Percentiles rank a stretch among this genome's conserved stretches.
Conservation (phyloP, 2,329 filamentous ascomycete genomes). For the Pezicula carpinea region DNA sequence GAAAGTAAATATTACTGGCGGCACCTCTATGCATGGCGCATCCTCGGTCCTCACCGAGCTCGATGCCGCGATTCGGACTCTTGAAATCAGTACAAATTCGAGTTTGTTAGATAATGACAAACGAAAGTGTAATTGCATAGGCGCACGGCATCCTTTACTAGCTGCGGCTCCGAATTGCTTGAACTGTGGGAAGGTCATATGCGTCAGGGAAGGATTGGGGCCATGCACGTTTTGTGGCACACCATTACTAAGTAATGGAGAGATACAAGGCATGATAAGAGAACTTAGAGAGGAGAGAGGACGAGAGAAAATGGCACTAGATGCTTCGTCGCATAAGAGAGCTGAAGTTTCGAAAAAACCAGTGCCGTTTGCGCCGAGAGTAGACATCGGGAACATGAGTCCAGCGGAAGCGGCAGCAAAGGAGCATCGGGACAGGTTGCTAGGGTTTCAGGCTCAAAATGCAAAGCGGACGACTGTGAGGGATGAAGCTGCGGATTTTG, state of each 20-base stretch:
- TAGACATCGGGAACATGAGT: constrained; percentile 12
- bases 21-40: constrained; percentile 76
- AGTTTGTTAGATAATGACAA: constrained; percentile 55
- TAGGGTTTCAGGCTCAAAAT: constrained; percentile 66
- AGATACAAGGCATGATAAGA: constrained; percentile 81
- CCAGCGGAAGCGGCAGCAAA: constrained; percentile 45
- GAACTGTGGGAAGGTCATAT: constrained; percentile 90
- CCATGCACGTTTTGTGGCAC: constrained; percentile 88
- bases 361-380: constrained; percentile 50
- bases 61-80: constrained; percentile 76
- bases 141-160: constrained; percentile 79
- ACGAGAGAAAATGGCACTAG: constrained; percentile 76
- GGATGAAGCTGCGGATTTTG: constrained; percentile 65
- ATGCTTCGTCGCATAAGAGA: constrained; percentile 65
- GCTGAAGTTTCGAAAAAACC: constrained; percentile 60
- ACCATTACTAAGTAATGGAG: constrained; percentile 64
- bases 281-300: constrained; percentile 82
- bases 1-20: constrained; percentile 71
- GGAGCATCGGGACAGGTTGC: constrained; percentile 60
- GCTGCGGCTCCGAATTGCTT: constrained; percentile 91
- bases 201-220: constrained; percentile 87
- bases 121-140: constrained; percentile 82
- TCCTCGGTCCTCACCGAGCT: constrained; percentile 68
- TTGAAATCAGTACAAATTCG: constrained; percentile 92
- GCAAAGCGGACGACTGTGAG: constrained; percentile 63